Conservation (phyloP, 2,329 filamentous ascomycete genomes). For the Ophidiomyces ophidiicola region DNA sequence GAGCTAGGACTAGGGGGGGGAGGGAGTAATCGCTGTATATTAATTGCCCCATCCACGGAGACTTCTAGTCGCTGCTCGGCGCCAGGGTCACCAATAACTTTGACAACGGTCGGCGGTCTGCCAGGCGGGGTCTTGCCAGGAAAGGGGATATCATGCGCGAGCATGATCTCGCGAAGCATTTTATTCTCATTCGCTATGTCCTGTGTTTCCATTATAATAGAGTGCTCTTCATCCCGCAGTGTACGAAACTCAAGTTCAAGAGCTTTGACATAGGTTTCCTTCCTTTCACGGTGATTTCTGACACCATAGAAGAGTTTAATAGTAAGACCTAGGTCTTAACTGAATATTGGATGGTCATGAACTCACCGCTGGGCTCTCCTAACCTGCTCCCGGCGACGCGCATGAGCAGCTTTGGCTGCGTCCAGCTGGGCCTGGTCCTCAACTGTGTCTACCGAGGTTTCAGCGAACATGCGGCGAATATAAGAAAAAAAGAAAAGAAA, state of each 20-base stretch:
- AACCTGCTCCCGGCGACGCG: constrained; percentile 22
- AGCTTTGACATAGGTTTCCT: constrained; percentile 23
- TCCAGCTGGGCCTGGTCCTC: constrained; percentile 12
- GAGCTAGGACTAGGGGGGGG: constrained; percentile 3
- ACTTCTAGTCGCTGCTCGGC: constrained; percentile 16
- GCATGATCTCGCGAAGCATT: constrained; percentile 17
- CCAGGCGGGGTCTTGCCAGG: constrained; percentile 1
- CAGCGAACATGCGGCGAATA: constrained; percentile 3
- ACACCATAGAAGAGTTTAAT: neutral
- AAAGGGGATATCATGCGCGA: constrained; percentile 16
- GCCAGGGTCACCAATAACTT: constrained; percentile 14
- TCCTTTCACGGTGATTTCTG: constrained; percentile 24
- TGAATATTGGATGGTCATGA: too few relatives aligned
- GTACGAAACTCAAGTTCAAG: constrained; percentile 21
- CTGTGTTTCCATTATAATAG: constrained; percentile 12
- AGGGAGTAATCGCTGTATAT: constrained; percentile 12
- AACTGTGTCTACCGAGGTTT: constrained; percentile 2
- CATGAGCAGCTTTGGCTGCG: constrained; percentile 15
- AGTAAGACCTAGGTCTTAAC: neutral
- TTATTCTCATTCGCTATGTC: constrained; percentile 16
- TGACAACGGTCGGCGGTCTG: constrained; percentile 13
- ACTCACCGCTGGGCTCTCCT: constrained; percentile 22
- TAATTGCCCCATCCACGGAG: constrained; percentile 4
- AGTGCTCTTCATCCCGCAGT: constrained; percentile 19
- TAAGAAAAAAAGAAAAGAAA: neutral